Base-by-base conservation (phyloP, 2,329 filamentous ascomycete species). In the Pyricularia pennisetigena region DNA sequence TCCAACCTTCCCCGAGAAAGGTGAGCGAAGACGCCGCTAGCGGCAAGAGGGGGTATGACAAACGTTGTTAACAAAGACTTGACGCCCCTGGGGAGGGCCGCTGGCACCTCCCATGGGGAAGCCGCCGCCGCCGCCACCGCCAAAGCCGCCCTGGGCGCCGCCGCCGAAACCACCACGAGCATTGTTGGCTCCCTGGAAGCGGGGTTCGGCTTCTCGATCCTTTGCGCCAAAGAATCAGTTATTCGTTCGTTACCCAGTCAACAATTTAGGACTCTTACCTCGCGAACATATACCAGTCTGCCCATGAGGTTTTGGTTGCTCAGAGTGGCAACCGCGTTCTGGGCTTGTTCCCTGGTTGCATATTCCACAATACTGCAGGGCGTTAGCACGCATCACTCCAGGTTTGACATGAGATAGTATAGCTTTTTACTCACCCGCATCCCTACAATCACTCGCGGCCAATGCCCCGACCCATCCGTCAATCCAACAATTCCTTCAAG, bases 251-350 rank as follows among this genome's bases (percentile, higher is more conserved):
- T 23, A n/a, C 20, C 10, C n/a, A 10, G 14, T 23, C 32, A 16
- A 10, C 4, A 32, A 26, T 26, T 8, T 63, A n/a, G 16, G 65
- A 3, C 66, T 77, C 83, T 75, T 86, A 96, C 94, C 87, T 99
- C 95, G 82, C 95, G 91, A 79, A 99, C 95, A 80, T 99, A 99
- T 79, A 99, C 93, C 75, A 99, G 90, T 80, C 95, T 90, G 70
- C 95, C 95, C 94, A 98, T 98, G 70, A 99, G 85, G 79, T 96
- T 97, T 82, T 97, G 94, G 84, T 99, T 99, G 88, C 94, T 97
- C 82, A 99, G 91, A 78, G 93, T 95, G 80, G 92, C 90, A 83
- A 99, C 95, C 78, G 95, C 95, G 81, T 93, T 91, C 82, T 98
- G 95, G 79, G 95, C 95, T 90, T 99, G 93, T 78, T 99, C 95